Conservation (phyloP, 805 yeast genomes). For the Lachancea lanzarotensis region DNA sequence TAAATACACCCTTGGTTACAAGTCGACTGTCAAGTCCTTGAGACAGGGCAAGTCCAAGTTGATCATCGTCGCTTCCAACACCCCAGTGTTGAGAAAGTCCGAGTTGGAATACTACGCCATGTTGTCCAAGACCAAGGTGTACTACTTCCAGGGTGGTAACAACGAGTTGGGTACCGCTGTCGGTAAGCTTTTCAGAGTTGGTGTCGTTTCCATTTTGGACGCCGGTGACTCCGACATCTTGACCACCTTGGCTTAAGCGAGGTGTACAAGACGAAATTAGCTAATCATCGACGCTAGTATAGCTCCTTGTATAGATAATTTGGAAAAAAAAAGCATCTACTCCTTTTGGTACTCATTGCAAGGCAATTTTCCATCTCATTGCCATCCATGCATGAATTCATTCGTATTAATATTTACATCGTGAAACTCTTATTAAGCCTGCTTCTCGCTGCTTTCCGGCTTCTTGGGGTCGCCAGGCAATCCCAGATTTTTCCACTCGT, state of each 20-base stretch:
- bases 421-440: neutral
- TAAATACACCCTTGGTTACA: constrained; percentile 99
- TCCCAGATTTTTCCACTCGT: constrained; percentile 57
- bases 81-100: constrained; percentile 99
- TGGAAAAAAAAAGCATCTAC: neutral
- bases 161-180: constrained; percentile 99
- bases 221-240: constrained; percentile 99
- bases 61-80: constrained; percentile 96
- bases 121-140: constrained; percentile 93
- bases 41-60: constrained; percentile 99
- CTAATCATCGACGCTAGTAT: constrained; percentile 3
- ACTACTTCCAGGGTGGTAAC: constrained; percentile 99
- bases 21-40: constrained; percentile 95
- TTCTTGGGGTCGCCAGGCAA: constrained; percentile 44
- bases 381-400: neutral
- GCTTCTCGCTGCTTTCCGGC: neutral
- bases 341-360: neutral
- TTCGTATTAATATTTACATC: neutral
- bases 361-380: neutral
- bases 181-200: constrained; percentile 99
- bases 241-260: constrained; percentile 44
- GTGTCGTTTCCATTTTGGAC: constrained; percentile 90
- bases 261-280: neutral
- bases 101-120: constrained; percentile 99
- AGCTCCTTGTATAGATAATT: constrained; percentile 7